Base-by-base conservation (phyloP, 2,329 filamentous ascomycete species). In the Anisogramma anomala region DNA sequence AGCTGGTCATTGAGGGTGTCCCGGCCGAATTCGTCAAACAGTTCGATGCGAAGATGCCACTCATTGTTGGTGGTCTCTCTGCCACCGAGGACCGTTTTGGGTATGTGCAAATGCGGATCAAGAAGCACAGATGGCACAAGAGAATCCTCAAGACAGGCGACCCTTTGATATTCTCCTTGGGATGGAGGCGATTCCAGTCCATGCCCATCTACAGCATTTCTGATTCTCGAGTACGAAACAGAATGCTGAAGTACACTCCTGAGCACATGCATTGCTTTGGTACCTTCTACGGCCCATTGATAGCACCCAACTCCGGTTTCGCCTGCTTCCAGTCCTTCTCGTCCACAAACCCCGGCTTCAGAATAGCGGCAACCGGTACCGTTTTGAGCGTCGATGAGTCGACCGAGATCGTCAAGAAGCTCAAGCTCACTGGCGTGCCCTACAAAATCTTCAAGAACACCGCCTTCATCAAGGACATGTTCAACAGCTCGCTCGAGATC, bases 361-460 rank as follows among this genome's bases (percentile, higher is more conserved):
- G 91, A 34, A 85, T 98, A 51, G 85, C 91, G 8, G 93, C 91
- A 2, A 95, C 88, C 0, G 91, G 91, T 47, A 91, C 91, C 2
- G 85, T 98, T 4, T 68, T 96, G 49, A 88, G 82, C 55, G 91
- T 98, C 15, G 91, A 98, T 58, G 88, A 96, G 64, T 85, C 82
- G 30, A 88, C 85, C 3, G 91, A 98, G 59, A 96, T 98, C 50
- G 91, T 98, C 61, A 98, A 98, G 74, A 98, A 98, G 71, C 79
- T 98, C 57, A 98, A 98, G 63, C 75, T 98, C 36, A 95, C 87
- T 0, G 91, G 91, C 46, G 72, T 77, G 35, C 88, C 91, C 1
- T 93, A 91, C 73, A 96, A 96, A 67, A 93, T 96, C 62, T 96
- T 93, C 77, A 94, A 94, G 65, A 98, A 98, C 67, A 98, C 91